phyloP scores from a whole-genome alignment of 2,329 filamentous ascomycete genomes.

The Alternaria consortialis region DNA sequence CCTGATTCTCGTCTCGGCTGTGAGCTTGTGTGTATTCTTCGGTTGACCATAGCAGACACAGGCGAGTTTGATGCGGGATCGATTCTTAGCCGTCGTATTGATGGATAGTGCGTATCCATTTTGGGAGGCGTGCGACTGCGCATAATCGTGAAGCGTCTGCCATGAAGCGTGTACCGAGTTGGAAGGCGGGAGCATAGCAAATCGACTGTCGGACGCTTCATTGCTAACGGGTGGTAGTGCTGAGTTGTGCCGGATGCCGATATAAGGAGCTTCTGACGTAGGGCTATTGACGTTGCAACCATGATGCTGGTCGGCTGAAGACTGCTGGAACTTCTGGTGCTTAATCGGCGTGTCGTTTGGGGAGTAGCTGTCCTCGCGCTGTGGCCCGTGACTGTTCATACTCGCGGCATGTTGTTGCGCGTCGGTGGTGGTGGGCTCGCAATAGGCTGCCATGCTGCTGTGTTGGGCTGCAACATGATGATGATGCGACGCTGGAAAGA shows the following conservation, averaged over 20 bases:
- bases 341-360: conserved; percentile 11
- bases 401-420: conserved; percentile 17
- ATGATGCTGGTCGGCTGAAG: conserved; percentile 9
- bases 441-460: conserved; percentile 25
- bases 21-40: conserved; percentile 50
- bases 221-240: conserved; percentile 21
- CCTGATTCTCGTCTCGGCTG: conserved; percentile 44
- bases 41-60: conserved; percentile 49
- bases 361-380: conserved; percentile 11
- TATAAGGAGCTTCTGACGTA: not conserved
- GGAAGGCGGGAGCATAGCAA: conserved; percentile 44
- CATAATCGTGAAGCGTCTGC: conserved; percentile 44
- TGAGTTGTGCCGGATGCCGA: conserved; percentile 11
- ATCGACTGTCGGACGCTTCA: conserved; percentile 26
- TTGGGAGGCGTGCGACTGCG: conserved; percentile 43
- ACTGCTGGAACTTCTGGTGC: not conserved
- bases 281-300: not conserved
- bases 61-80: conserved; percentile 47
- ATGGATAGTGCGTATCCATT: conserved; percentile 49
- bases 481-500: conserved; percentile 28
- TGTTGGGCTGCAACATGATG: conserved; percentile 28
- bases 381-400: conserved; percentile 18
- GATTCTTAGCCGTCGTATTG: conserved; percentile 50
- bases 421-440: conserved; percentile 13
- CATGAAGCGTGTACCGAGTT: conserved; percentile 38